Conservation (phyloP, 78 protist species). For the Paratrimastix pyriformis region DNA sequence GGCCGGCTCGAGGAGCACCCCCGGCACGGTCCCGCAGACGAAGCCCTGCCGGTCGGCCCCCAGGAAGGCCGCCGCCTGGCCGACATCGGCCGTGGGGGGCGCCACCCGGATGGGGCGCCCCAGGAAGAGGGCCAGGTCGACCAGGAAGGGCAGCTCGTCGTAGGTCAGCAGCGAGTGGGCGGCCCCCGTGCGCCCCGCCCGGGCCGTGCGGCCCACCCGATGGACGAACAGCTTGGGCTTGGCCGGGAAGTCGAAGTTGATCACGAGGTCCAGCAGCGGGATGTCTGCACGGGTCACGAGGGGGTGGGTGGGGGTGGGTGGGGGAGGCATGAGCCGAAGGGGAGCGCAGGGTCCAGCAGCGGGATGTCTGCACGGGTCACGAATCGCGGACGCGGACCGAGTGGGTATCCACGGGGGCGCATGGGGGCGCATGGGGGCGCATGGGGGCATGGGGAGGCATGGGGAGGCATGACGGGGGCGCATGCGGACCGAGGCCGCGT, state of each 20-base stretch:
- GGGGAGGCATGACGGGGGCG: not conserved
- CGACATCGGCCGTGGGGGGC: too few species aligned
- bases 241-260: conserved; percentile 95
- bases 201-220: conserved; percentile 96
- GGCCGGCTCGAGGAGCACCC: too few species aligned
- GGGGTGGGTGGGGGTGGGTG: not conserved
- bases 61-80: too few species aligned
- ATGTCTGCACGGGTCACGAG: conserved; percentile 57
- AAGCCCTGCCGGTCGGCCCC: too few species aligned
- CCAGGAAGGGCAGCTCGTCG: conserved; percentile 82
- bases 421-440: conserved; percentile 93
- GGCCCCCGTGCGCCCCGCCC: conserved; percentile 89
- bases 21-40: too few species aligned
- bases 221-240: conserved; percentile 95
- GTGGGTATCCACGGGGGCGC: conserved; percentile 46
- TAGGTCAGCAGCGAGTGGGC: conserved; percentile 72
- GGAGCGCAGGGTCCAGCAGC: conserved; percentile 88
- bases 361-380: conserved; percentile 79
- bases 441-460: conserved; percentile 57
- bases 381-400: not conserved
- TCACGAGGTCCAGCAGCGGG: conserved; percentile 92
- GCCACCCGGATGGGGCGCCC: too few species aligned
- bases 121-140: conserved; percentile 72
- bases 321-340: conserved; percentile 67
- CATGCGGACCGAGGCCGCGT: conserved; percentile 70